These are phyloP conservation scores for Huntiella abstrusa DNA, from an alignment of 2,329 filamentous ascomycete genomes.

Conservation along the genomic window DNA sequence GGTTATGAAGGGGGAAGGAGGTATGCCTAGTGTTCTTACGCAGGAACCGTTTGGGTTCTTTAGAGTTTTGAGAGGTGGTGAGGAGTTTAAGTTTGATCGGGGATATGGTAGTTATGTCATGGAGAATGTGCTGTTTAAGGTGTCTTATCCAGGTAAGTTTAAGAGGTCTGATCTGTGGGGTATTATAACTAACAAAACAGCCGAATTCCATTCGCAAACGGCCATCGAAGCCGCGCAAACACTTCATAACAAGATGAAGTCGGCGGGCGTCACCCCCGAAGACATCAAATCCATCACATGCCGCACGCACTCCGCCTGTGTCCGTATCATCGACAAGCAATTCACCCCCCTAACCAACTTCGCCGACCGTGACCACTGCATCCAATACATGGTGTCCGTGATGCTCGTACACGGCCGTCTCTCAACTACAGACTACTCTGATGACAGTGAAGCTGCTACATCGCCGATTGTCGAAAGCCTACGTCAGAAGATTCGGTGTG, in stretches of 20 bases:
- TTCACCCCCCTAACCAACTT: conserved; percentile 99
- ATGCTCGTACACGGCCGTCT: conserved; percentile 94
- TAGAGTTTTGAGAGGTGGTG: conserved; percentile 91
- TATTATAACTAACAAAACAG: conserved; percentile 19
- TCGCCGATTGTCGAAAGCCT: conserved; percentile 79
- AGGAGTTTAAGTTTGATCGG: conserved; percentile 90
- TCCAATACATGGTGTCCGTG: conserved; percentile 96
- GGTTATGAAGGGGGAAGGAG: conserved; percentile 78
- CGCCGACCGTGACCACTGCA: conserved; percentile 96
- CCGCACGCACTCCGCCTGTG: conserved; percentile 93
- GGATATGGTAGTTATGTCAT: conserved; percentile 97
- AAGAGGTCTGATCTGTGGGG: not conserved
- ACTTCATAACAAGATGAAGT: conserved; percentile 66
- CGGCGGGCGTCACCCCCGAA: conserved; percentile 71
- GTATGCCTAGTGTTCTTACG: conserved; percentile 79
- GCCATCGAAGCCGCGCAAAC: conserved; percentile 88
- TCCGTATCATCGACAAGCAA: conserved; percentile 99
- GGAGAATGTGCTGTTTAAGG: conserved; percentile 99
- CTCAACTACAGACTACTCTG: conserved; percentile 81
- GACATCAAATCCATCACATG: conserved; percentile 89
- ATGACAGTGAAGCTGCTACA: conserved; percentile 80
- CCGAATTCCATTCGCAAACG: conserved; percentile 97
- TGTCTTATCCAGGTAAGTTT: conserved; percentile 78
- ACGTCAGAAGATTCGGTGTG: conserved; percentile 82
- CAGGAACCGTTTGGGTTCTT: conserved; percentile 97